phyloP scores from a whole-genome alignment of 1,139 yeast species.

The Dujonia santamariae region DNA sequence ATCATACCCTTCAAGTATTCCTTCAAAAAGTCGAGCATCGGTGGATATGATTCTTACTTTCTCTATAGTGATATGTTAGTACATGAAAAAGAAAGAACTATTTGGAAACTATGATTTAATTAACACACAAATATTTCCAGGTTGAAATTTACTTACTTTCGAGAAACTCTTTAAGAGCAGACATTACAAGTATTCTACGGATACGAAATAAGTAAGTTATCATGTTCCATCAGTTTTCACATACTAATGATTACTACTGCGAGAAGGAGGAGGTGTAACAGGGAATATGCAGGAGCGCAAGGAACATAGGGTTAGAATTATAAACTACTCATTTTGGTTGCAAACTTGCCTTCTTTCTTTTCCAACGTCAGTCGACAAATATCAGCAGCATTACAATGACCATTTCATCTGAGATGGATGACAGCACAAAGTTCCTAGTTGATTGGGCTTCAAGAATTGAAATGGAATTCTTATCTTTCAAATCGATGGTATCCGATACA shows the following conservation, averaged over 20 bases:
- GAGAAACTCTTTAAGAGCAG: conserved; percentile 35
- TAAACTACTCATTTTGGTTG: too few species aligned
- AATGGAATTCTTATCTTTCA: conserved; percentile 28
- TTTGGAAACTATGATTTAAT: neutral
- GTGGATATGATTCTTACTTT: conserved; percentile 75
- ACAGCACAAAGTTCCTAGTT: conserved; percentile 12
- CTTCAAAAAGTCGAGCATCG: conserved; percentile 74
- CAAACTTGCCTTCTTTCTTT: too few species aligned
- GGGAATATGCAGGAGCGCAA: too few species aligned
- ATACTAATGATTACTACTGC: too few species aligned
- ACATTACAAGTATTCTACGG: conserved; percentile 19
- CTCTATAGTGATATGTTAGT: conserved; percentile 25
- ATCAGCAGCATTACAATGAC: too few species aligned
- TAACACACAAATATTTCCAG: neutral
- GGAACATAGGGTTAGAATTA: too few species aligned
- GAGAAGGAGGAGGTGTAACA: too few species aligned
- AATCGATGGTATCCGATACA: too few species aligned
- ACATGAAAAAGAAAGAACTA: conserved; percentile 1
- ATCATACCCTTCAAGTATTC: conserved; percentile 78
- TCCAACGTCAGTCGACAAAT: too few species aligned
- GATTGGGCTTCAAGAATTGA: conserved; percentile 34
- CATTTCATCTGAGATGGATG: too few species aligned
- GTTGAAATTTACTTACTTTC: conserved; percentile 34
- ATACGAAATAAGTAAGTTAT: too few species aligned
- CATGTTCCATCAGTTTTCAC: too few species aligned